Evolutionary conservation across 345 rosid genomes (phyloP).

Genomic region (Camelina sativa): DNA sequence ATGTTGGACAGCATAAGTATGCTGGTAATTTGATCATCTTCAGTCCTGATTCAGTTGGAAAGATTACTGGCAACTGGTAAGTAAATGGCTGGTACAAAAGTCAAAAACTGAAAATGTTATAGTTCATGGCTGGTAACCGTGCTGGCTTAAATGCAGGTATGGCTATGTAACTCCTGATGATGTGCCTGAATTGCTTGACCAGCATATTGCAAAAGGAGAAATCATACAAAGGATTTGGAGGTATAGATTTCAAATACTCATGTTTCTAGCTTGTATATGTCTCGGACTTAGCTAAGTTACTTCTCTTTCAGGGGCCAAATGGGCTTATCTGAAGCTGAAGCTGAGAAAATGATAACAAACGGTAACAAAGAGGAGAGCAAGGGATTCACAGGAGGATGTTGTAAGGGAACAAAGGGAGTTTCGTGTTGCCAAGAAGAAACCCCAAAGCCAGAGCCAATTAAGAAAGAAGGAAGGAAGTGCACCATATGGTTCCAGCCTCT

Average conservation of each 20-base stretch:
- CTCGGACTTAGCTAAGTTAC: conserved; percentile 3
- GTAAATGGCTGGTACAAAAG: conserved; percentile 11
- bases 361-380: conserved; percentile 41
- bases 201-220: conserved; percentile 79
- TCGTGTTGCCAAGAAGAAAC: conserved; percentile 75
- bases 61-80: conserved; percentile 78
- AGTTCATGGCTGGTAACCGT: neutral
- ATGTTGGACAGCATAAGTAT: conserved; percentile 93
- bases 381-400: conserved; percentile 58
- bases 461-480: conserved; percentile 43
- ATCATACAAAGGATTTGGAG: conserved; percentile 86
- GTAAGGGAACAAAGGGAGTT: conserved; percentile 70
- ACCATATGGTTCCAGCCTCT: conserved; percentile 55
- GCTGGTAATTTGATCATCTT: conserved; percentile 87
- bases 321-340: conserved; percentile 53
- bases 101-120: conserved; percentile 4
- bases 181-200: conserved; percentile 83
- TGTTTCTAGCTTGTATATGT: neutral
- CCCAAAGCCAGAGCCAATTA: conserved; percentile 41
- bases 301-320: conserved; percentile 73
- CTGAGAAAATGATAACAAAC: conserved; percentile 53
- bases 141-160: conserved; percentile 61
- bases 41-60: conserved; percentile 69
- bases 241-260: conserved; percentile 43
- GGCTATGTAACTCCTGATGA: conserved; percentile 96